phyloP scores from a whole-genome alignment of 805 yeast species.

The Hanseniaspora pseudoguilliermondii region DNA sequence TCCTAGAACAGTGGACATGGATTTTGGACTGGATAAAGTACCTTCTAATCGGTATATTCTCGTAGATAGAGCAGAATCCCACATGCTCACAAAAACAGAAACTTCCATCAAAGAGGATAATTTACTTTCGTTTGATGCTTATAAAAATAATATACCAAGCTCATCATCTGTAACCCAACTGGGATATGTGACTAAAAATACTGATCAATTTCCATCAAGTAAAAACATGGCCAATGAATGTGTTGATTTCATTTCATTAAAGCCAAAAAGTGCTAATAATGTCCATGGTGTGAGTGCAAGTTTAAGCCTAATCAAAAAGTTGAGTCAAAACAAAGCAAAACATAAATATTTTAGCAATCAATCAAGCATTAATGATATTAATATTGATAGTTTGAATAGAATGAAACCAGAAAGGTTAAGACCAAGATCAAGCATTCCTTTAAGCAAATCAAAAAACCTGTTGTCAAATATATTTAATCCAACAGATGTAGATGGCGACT shows the following conservation, averaged over 20 bases:
- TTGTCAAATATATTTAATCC: background rate
- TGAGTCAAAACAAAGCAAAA: background rate
- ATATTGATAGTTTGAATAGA: background rate
- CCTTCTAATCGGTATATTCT: background rate
- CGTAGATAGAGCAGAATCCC: background rate
- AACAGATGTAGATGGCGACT: background rate
- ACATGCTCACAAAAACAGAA: background rate
- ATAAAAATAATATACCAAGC: background rate
- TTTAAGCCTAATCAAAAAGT: background rate
- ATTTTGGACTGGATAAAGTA: background rate
- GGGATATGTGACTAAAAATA: background rate
- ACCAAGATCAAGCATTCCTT: background rate
- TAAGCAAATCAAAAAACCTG: background rate
- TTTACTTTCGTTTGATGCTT: slow-evolving; percentile 4
- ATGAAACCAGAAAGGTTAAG: background rate
- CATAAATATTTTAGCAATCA: background rate
- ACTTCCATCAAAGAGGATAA: background rate
- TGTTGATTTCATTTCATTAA: background rate
- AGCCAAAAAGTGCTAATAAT: background rate
- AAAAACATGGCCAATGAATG: background rate
- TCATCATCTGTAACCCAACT: background rate
- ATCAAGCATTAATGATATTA: background rate
- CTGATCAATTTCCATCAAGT: background rate
- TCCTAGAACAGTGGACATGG: background rate
- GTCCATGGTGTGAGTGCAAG: background rate